phyloP scores from a whole-genome alignment of 768 basidiomycete species.

The Butyriboletus loyo region DNA sequence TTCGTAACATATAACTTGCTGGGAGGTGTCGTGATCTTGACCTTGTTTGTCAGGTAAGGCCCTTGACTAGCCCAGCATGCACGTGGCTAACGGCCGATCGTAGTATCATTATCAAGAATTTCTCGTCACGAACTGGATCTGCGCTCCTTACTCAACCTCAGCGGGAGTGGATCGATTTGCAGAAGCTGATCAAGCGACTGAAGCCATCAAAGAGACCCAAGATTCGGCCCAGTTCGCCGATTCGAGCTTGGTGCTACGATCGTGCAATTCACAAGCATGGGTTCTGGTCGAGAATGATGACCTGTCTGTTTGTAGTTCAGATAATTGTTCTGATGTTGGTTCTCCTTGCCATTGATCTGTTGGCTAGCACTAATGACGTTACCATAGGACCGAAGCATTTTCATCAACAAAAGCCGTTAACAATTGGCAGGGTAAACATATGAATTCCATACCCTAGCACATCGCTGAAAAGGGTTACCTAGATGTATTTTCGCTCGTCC shows the following conservation, averaged over 20 bases:
- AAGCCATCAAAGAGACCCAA: slow-evolving; percentile 81
- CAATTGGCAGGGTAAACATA: slow-evolving; percentile 54
- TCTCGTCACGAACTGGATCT: slow-evolving; percentile 80
- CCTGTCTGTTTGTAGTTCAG: slow-evolving; percentile 74
- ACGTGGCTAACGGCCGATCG: slow-evolving; percentile 13
- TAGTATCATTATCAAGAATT: slow-evolving; percentile 95
- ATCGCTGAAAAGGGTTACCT: slow-evolving; percentile 4
- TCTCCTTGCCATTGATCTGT: not conserved
- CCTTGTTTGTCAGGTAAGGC: slow-evolving; percentile 81
- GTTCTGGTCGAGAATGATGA: slow-evolving; percentile 85
- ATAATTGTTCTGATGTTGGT: slow-evolving; percentile 80
- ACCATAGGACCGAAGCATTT: slow-evolving; percentile 75
- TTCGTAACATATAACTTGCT: slow-evolving; percentile 90
- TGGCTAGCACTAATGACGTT: not conserved
- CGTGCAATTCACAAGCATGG: slow-evolving; percentile 90
- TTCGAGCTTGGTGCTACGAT: slow-evolving; percentile 88
- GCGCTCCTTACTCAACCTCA: slow-evolving; percentile 86
- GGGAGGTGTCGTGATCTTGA: slow-evolving; percentile 86
- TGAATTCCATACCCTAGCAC: slow-evolving; percentile 1
- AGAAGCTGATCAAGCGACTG: slow-evolving; percentile 84
- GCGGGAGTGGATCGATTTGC: slow-evolving; percentile 90
- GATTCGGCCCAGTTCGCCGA: slow-evolving; percentile 44
- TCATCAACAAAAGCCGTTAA: slow-evolving; percentile 50
- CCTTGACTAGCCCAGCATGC: not conserved
- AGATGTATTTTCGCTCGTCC: slow-evolving; percentile 76